Base-by-base conservation (phyloP, 2,329 filamentous ascomycete genomes). In the Fusarium vanettenii region DNA sequence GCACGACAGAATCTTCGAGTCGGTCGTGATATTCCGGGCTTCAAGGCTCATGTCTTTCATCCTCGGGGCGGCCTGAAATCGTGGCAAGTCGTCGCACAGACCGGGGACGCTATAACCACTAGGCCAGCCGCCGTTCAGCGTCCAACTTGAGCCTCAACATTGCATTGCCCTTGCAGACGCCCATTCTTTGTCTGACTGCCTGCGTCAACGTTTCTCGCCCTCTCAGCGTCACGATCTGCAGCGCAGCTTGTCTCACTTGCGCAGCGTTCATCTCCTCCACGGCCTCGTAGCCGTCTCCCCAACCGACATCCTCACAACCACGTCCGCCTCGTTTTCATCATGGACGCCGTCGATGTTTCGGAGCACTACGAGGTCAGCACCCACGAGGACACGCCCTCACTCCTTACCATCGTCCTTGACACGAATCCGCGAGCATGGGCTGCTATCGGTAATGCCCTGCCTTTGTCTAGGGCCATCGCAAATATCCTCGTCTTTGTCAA, bases 371-470 rank as follows among this genome's bases (percentile, higher is more conserved):
- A 90, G 82, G 85, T 87, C 78, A 85, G 85, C 73, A 85, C 86
- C 52, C 87, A 84, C 61, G 88, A 87, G 65, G 89, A 90, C 72
- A 86, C 89, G 6, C 94, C 97, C 1, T 97, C 96, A 16, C 92
- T 99, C 39, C 91, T 98, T 62, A 93, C 95, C 76, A 92, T 99
- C 79, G 89, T 99, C 80, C 90, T 99, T 85, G 97, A 99, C 86
- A 98, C 96, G 29, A 99, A 99, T 82, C 97, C 97, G 3, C 93
- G 95, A 78, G 95, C 97, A 78, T 98, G 97, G 97, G 92, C 94
- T 8, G 88, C 94, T 70, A 90, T 98, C 52, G 88, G 92, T 70
- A 85, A 91, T 66, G 90, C 90, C 35, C 91, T 98, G 9, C 91
- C 96, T 31, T 90, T 99, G 70, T 94, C 94, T 60, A 92, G 93